Evolutionary conservation across 2,329 filamentous ascomycete genomes (phyloP), one percentile per base, ranked within the genome.

Genomic region (Paraphaeosphaeria minitans): DNA sequence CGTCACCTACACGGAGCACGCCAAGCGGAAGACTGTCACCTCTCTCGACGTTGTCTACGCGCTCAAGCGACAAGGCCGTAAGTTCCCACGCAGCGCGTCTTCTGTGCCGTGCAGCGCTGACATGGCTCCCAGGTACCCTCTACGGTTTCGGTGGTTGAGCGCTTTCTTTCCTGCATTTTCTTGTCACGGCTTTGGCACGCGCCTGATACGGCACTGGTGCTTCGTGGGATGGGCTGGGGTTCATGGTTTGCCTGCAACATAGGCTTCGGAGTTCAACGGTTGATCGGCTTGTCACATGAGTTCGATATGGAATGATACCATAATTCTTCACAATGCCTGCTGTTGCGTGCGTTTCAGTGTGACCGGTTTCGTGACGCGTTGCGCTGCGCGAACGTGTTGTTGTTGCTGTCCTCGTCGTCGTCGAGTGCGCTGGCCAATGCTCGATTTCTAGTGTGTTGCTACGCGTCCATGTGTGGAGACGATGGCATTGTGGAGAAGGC

Each of bases 1-100:
- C 63, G 87, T 91, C 81, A 92, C 89, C 77, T 92, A 92, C 84
- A 92, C 89, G 70, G 89, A 92, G 83, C 89, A 92, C 85, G 88
- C 88, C 79, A 91, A 92, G 87, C 86, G 89, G 81, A 89, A 89
- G 85, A 89, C 86, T 33, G 86, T 89, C 77, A 87, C 80, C 47
- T 86, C 84, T 58, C 82, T 86, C 70, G 84, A 87, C 71, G 84
- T 87, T 66, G 84, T 87, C 79, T 86, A 86, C 76, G 84, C 84
- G 61, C 82, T 87, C 73, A 86, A 87, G 83, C 78, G 84, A 77
- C 84, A 86, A 82, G 84, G 84, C 76, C 84, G 84, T 79, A 72
- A 71, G 75, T 75, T 58, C 27, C 29, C 37, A 52, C 52, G 37
- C 49, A 29, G 29, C 31, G 2, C 14, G 4, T 5, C 27, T 39